Evolutionary conservation across 2,329 filamentous ascomycete species (phyloP), one percentile per base, ranked within the genome.

Genomic region (Colletotrichum lini): DNA sequence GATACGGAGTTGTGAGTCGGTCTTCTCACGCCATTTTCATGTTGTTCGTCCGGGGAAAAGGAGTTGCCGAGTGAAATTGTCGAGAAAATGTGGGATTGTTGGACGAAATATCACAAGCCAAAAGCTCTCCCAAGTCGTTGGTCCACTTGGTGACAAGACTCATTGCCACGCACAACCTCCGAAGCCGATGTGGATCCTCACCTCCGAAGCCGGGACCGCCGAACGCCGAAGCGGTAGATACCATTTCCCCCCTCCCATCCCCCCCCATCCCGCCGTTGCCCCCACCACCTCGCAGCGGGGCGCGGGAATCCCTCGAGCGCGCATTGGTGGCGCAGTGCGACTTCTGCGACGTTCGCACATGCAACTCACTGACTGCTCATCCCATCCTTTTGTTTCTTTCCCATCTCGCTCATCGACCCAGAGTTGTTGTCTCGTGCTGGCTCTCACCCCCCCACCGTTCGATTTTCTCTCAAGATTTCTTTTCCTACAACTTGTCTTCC

Each of bases 181-280:
- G 58, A 61, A 50, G 44, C 35, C 45, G 16, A 18, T 38, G 18
- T 23, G 26, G 44, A n/a, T 13, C 44, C 7, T 23, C 38, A 13
- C n/a, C 30, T 35, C 44, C 58, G n/a, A 50, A 40, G 58, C 45
- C 30, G 13, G 35, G 52, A 63, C 58, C 58, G 35, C 68, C 68
- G 68, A 71, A 59, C 68, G 58, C 68, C 68, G 68, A 71, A 47
- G 58, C 58, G 64, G 65, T 54, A 54, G 57, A 23, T 2, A 15
- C 42, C n/a, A 9, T 9, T 13, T 30, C 40, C 23, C 68, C 64
- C 52, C 23, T 40, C 64, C 21, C 50, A 9, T 23, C 23, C 23
- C 26, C 26, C 26, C 26, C 26, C 26, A 26, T 26, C 26, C 26
- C 26, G 26, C 26, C 26, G 26, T 26, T 26, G 26, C 26, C 26